These are phyloP conservation scores for Aleurites moluccanus DNA, from an alignment of 441 rosid genomes.

Conservation along the genomic window DNA sequence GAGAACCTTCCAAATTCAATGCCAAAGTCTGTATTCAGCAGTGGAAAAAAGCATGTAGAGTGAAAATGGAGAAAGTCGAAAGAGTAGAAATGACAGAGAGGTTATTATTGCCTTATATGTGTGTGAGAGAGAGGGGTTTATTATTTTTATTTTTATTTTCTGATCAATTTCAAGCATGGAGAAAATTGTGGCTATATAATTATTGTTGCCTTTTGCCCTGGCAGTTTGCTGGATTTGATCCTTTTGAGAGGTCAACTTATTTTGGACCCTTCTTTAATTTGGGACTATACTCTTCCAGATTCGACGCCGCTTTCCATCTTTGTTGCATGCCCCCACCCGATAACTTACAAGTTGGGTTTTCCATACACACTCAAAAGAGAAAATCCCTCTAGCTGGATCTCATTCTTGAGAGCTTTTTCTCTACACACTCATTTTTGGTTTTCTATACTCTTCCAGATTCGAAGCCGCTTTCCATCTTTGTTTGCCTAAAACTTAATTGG, in stretches of 20 bases:
- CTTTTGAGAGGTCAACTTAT: slow-evolving; percentile 86
- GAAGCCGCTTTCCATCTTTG: too few relatives aligned
- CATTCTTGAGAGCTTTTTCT: too few relatives aligned
- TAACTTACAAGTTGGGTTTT: too few relatives aligned
- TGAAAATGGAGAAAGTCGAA: neutral
- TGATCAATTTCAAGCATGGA: neutral
- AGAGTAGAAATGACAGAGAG: neutral
- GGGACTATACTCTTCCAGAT: too few relatives aligned
- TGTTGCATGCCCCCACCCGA: too few relatives aligned
- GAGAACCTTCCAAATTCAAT: neutral
- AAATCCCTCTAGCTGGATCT: too few relatives aligned
- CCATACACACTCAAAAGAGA: too few relatives aligned
- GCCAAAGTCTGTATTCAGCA: neutral
- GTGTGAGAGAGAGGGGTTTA: neutral
- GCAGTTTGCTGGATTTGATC: slow-evolving; percentile 97
- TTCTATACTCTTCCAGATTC: too few relatives aligned
- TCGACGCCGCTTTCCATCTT: too few relatives aligned
- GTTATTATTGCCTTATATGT: neutral
- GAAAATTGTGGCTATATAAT: slow-evolving; percentile 1
- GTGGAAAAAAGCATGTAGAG: neutral
- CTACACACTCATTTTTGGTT: too few relatives aligned
- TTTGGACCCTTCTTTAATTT: slow-evolving; percentile 92
- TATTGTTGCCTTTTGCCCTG: slow-evolving; percentile 9
- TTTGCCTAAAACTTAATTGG: too few relatives aligned
- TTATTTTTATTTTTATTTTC: too few relatives aligned